Conservation (phyloP, 176 grass and related monocot species). For the Zoysia japonica region DNA sequence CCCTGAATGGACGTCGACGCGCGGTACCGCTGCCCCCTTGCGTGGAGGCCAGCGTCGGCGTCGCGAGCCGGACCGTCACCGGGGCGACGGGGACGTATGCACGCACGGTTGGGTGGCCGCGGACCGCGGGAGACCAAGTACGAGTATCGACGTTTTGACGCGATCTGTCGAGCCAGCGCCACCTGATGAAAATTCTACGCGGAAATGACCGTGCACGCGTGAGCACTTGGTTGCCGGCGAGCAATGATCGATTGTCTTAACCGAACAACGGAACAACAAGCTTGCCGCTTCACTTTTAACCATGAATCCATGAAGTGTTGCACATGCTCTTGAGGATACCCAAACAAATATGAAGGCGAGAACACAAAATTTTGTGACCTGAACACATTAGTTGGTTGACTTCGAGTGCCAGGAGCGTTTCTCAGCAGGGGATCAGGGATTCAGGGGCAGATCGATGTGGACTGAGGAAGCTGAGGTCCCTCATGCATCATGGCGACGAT, state of each 20-base stretch:
- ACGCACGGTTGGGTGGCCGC: neutral
- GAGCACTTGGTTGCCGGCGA: neutral
- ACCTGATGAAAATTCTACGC: neutral
- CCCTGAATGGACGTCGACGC: slow-evolving; percentile 11
- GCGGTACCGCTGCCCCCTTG: neutral
- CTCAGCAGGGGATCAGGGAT: neutral
- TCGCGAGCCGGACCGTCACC: slow-evolving; percentile 13
- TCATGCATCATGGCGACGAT: slow-evolving; percentile 6
- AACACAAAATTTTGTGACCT: neutral
- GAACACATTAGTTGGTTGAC: neutral
- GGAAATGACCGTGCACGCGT: neutral
- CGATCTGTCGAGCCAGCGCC: neutral
- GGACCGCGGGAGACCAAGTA: neutral
- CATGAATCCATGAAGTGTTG: neutral
- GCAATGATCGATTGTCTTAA: neutral
- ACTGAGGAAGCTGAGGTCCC: neutral
- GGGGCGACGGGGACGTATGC: neutral
- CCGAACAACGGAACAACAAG: neutral
- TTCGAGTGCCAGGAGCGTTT: neutral
- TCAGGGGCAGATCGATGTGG: neutral
- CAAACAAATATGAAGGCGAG: neutral
- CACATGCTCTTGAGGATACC: neutral
- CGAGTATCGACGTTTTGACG: neutral
- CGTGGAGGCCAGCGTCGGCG: too few relatives aligned
- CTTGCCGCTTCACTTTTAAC: neutral